Evolutionary conservation across 495 filamentous ascomycete genomes (phyloP).

Genomic region (Neurospora sp.): DNA sequence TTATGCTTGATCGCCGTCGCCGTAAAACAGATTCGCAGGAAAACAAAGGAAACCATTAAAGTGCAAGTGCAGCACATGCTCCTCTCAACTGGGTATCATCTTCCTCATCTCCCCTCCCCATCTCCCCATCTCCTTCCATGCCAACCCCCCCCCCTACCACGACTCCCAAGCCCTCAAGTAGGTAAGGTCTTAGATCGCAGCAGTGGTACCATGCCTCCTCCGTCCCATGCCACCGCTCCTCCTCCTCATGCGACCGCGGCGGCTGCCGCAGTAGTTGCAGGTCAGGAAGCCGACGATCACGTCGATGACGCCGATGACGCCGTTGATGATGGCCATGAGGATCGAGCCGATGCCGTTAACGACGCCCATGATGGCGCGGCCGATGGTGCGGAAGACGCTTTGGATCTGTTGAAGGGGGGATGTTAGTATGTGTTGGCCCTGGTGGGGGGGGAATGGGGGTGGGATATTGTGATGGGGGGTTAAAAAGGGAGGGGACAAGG

Average conservation of each 20-base stretch:
- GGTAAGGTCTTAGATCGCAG: conserved; percentile 8
- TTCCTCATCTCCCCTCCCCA: background rate
- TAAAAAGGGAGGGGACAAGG: too few species aligned
- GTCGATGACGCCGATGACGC: conserved; percentile 64
- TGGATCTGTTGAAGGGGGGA: conserved; percentile 47
- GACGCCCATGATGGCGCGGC: conserved; percentile 71
- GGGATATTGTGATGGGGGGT: too few species aligned
- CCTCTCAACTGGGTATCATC: background rate
- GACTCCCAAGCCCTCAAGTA: background rate
- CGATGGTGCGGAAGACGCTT: conserved; percentile 73
- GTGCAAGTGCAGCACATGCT: background rate
- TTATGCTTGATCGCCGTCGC: background rate
- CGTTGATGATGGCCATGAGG: conserved; percentile 69
- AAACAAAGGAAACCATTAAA: background rate
- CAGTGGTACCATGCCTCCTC: conserved; percentile 15
- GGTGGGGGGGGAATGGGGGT: background rate
- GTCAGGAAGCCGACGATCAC: conserved; percentile 82
- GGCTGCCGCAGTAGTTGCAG: conserved; percentile 47
- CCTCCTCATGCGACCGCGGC: conserved; percentile 13
- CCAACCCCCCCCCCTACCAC: too few species aligned
- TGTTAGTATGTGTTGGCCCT: conserved; percentile 4
- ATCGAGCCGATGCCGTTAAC: conserved; percentile 65
- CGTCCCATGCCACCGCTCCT: conserved; percentile 16
- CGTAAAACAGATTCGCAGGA: background rate
- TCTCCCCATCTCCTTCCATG: too few species aligned